A percentile compares a stretch with the other conserved stretches of the same genome.
phyloP scores from a whole-genome alignment of 2,329 filamentous ascomycete genomes.

The Cercospora sp. region DNA sequence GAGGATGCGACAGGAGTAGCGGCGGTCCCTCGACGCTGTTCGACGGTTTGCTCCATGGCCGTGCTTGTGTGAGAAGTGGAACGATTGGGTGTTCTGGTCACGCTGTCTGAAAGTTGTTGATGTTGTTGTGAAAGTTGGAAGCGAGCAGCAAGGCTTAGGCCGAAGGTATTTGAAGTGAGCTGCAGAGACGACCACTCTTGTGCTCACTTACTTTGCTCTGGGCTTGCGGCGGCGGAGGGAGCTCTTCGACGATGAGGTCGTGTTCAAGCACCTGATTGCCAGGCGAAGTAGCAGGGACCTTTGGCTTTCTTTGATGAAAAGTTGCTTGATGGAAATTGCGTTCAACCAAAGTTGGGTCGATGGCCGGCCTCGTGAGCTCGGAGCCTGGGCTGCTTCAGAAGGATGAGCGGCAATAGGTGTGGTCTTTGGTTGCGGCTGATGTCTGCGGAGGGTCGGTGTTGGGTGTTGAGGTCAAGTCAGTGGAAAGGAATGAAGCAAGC shows the following conservation, averaged over 20 bases:
- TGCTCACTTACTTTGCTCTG: background rate
- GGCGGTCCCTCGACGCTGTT: background rate
- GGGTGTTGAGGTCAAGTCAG: background rate
- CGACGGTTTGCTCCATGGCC: background rate
- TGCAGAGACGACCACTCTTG: background rate
- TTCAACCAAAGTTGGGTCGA: background rate
- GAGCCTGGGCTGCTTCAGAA: background rate
- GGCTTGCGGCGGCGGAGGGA: background rate
- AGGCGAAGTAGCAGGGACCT: background rate
- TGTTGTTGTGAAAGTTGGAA: background rate
- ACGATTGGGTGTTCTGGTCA: background rate
- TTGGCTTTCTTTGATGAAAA: background rate
- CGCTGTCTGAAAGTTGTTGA: background rate
- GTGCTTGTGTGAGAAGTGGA: background rate
- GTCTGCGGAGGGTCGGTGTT: background rate
- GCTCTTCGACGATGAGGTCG: background rate
- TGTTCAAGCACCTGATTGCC: background rate
- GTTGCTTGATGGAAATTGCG: background rate
- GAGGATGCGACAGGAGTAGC: background rate
- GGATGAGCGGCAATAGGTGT: too few species aligned
- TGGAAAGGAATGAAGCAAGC: background rate
- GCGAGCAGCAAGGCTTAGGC: background rate
- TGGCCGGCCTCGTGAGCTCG: background rate
- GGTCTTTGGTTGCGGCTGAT: background rate
- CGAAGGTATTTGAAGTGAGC: background rate